These are phyloP conservation scores for Sequoia sempervirens DNA, from an alignment of 75 land plant species.

Conservation along the genomic window DNA sequence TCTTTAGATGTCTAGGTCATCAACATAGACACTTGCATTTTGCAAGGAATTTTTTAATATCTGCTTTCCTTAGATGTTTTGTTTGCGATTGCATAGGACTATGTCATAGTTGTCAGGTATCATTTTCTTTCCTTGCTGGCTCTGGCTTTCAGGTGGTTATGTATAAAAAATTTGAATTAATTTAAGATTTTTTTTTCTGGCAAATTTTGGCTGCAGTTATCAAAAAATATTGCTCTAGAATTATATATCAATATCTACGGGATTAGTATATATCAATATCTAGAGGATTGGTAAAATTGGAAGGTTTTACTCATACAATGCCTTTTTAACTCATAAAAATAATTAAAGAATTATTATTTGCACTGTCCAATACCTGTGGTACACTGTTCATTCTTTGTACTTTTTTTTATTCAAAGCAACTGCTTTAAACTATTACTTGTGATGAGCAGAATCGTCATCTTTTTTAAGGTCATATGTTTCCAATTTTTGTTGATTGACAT, in stretches of 20 bases:
- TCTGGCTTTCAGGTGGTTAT: background rate
- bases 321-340: background rate
- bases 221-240: too few relatives aligned
- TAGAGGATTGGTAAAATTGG: background rate
- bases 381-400: background rate
- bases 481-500: background rate
- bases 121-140: background rate
- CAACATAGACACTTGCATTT: too few relatives aligned
- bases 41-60: background rate
- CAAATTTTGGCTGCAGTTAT: background rate
- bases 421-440: background rate
- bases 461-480: background rate
- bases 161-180: background rate
- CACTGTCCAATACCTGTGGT: background rate
- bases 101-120: too few relatives aligned
- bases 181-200: background rate
- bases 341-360: background rate
- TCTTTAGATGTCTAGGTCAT: background rate
- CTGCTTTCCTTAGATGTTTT: background rate
- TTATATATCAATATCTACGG: too few relatives aligned
- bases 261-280: background rate
- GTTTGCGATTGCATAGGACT: background rate
- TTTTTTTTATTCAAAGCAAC: background rate
- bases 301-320: background rate
- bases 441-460: background rate